Evolutionary conservation across 805 yeast species (phyloP), one percentile per base, ranked within the genome.

Genomic region (Myxozyma melibiosi): DNA sequence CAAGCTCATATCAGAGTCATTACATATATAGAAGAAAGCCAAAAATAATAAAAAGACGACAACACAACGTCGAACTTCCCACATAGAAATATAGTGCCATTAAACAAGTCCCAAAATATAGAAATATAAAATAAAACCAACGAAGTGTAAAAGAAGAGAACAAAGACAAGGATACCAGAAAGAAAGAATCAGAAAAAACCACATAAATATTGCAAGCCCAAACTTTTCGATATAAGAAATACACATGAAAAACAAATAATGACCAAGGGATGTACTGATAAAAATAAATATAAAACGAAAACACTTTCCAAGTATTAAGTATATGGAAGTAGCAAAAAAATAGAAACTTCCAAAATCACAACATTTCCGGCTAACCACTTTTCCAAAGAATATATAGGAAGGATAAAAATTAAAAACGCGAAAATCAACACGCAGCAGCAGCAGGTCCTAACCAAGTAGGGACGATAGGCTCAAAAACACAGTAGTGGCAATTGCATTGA

Each of bases 401-500:
- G 13, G 28, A 14, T 27, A 47, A n/a, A 24, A 18, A 24, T 8
- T 13, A n/a, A 13, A 31, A n/a, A 3, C 14, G 31, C 22, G 13
- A 24, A 20, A 18, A 28, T 44, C 37, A 58, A 42, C 57, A 52
- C 3, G 56, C 62, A 27, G 62, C 63, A n/a, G 63, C 50, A 16
- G 61, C 51, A 18, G 58, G 58, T 1, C 54, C 55, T 1, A 49
- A 7, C 57, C 57, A 55, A 14, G 45, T 24, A 11, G 54, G 54
- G 11, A 47, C 28, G 9, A 44, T 39, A 1, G 56, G 63, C 30
- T 51, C 59, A 35, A 58, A 55, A 13, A 52, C 52, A 30, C 60
- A 55, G 35, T 58, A 58, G 40, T 58, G 49, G 39, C 63, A 58
- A 28, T 46, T 50, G 30, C 60, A 51, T 24, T 55, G 60, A 14